Percentiles rank a stretch among this genome's conserved stretches.
These are phyloP conservation scores for Exutisphaerella laricina DNA, from an alignment of 2,329 filamentous ascomycete genomes.

Conservation along the genomic window DNA sequence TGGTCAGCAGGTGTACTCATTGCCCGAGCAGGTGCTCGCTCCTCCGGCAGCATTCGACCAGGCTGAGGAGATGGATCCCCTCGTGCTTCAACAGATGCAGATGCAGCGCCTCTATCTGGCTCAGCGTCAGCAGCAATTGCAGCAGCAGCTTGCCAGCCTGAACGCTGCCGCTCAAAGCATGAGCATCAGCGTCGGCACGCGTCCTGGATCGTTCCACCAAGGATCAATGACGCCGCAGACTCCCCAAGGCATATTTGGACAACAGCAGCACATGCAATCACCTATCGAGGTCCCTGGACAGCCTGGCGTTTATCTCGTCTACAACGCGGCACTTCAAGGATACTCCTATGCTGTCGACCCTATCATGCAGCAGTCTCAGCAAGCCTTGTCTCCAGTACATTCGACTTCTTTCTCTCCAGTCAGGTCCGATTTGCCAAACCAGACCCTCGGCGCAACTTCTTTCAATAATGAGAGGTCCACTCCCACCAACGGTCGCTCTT, in stretches of 20 bases:
- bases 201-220: slow-evolving; percentile 22
- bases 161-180: slow-evolving; percentile 75
- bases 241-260: slow-evolving; percentile 54
- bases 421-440: slow-evolving; percentile 33
- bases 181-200: slow-evolving; percentile 51
- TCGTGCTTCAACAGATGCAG: slow-evolving; percentile 79
- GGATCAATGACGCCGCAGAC: slow-evolving; percentile 46
- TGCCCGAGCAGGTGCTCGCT: slow-evolving; percentile 79
- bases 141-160: slow-evolving; percentile 83
- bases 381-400: slow-evolving; percentile 28
- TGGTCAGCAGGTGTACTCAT: slow-evolving; percentile 57
- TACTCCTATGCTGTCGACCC: slow-evolving; percentile 74
- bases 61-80: slow-evolving; percentile 72
- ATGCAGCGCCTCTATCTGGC: slow-evolving; percentile 88
- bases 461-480: slow-evolving; percentile 54
- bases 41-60: slow-evolving; percentile 74
- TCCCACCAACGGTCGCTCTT: slow-evolving; percentile 54
- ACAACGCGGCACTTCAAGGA: slow-evolving; percentile 81
- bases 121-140: slow-evolving; percentile 88
- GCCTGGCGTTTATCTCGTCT: slow-evolving; percentile 74
- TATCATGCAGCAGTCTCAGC: slow-evolving; percentile 46
- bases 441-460: slow-evolving; percentile 71
- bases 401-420: slow-evolving; percentile 25
- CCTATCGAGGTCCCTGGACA: slow-evolving; percentile 61
- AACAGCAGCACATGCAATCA: slow-evolving; percentile 63